Evolutionary conservation across 2,329 filamentous ascomycete species (phyloP), one percentile per base, ranked within the genome.

Genomic region (Trichoderma sp.): DNA sequence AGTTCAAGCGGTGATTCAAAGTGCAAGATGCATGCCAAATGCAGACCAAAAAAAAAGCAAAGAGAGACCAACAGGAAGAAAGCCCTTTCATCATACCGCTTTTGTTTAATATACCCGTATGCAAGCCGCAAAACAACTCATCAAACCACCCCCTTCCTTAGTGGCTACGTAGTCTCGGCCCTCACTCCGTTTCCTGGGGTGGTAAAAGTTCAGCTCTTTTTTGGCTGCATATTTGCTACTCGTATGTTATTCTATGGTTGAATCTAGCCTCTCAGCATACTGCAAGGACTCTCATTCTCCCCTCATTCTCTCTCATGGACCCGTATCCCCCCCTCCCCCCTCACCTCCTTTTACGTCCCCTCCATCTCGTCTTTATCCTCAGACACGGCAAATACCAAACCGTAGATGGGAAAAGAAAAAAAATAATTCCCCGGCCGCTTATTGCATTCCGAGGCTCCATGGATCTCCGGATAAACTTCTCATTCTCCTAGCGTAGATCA

Each of bases 121-220:
- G 66, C 66, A 60, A 47, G 66, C 28, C 26, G 18, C 21, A 58
- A 51, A 67, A 47, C 66, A 61, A 34, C 28, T 69, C 66, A 61
- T 43, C 53, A 58, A 18, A 26, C 34, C 36, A 28, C 57, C 39
- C 30, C 12, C 57, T 21, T 30, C 28, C 30, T 36, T 32, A 58
- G 39, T 24, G 28, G 18, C 28, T 53, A 30, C 15, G 6, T 51
- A 51, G 32, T 60, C 65, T 68, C 51, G 26, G 24, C 53, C 26
- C 34, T 58, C n/a, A 24, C 43, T 64, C 39, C n/a, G 57, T 65
- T 15, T 8, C 11, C 28, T n/a, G 21, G 47, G 63, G 47, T 56
- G 56, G 3, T 28, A 30, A 34, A 26, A 34, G 32, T 43, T 58
- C 64, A 58, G 64, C 51, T 67, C 30, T 56, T 21, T 21, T 15